Conservation (phyloP, 495 filamentous ascomycete species). For the Entonaema liquescens region DNA sequence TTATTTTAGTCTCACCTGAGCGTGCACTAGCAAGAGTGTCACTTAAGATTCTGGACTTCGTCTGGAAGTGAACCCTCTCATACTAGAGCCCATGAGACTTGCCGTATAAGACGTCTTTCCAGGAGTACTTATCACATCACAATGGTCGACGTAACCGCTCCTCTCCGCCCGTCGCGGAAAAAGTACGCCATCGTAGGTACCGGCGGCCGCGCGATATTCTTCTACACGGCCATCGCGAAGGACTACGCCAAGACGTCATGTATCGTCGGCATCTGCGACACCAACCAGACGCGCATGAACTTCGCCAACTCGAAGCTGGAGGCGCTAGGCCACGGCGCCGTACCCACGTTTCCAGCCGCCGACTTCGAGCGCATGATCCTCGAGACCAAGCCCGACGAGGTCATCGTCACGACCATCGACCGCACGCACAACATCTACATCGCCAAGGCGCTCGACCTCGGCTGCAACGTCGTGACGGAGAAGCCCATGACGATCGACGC, state of each 20-base stretch:
- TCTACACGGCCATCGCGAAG: conserved; percentile 62
- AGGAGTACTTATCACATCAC: neutral
- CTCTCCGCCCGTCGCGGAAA: conserved; percentile 36
- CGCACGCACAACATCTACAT: conserved; percentile 66
- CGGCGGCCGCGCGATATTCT: conserved; percentile 59
- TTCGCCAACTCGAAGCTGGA: conserved; percentile 53
- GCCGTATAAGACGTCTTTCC: neutral
- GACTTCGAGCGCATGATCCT: conserved; percentile 64
- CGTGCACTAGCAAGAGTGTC: neutral
- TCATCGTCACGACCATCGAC: conserved; percentile 68
- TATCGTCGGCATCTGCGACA: conserved; percentile 62
- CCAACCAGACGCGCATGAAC: conserved; percentile 57
- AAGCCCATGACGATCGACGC: conserved; percentile 70
- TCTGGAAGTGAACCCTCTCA: neutral
- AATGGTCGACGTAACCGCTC: conserved; percentile 32
- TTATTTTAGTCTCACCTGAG: neutral
- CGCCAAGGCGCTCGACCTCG: conserved; percentile 61
- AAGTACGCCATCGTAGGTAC: conserved; percentile 58
- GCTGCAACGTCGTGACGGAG: conserved; percentile 65
- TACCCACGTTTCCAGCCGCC: conserved; percentile 60
- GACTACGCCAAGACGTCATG: conserved; percentile 57
- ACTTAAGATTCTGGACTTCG: neutral
- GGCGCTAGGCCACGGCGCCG: conserved; percentile 45
- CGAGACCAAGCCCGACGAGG: conserved; percentile 62
- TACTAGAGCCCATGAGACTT: neutral